phyloP scores from a whole-genome alignment of 2,329 filamentous ascomycete species.

The Mariannaea elegans region DNA sequence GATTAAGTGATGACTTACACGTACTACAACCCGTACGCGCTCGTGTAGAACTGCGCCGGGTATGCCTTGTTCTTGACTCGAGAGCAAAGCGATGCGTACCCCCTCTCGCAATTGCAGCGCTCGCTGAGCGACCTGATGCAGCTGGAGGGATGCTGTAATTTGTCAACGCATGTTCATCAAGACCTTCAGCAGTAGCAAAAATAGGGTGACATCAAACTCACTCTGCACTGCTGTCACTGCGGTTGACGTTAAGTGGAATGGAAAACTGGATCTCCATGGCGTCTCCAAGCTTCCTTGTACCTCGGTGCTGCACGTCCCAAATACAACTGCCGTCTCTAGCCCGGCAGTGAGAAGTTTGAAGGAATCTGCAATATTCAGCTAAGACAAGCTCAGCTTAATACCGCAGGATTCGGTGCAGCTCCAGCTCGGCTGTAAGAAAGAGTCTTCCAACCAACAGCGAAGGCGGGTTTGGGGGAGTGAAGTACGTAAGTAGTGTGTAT shows the following conservation, averaged over 20 bases:
- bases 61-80: slow-evolving; percentile 48
- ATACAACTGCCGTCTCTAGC: slow-evolving; percentile 13
- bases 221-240: slow-evolving; percentile 32
- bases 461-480: neutral
- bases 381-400: neutral
- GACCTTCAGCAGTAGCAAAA: neutral
- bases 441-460: neutral
- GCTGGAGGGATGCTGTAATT: slow-evolving; percentile 28
- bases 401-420: neutral
- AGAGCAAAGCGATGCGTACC: slow-evolving; percentile 50
- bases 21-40: slow-evolving; percentile 50
- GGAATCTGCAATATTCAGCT: neutral
- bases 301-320: slow-evolving; percentile 16
- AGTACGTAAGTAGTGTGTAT: neutral
- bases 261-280: slow-evolving; percentile 52
- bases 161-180: neutral
- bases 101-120: slow-evolving; percentile 31
- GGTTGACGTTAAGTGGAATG: slow-evolving; percentile 39
- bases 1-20: slow-evolving; percentile 41
- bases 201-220: slow-evolving; percentile 32
- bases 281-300: slow-evolving; percentile 2
- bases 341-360: slow-evolving; percentile 4
- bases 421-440: neutral
- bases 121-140: slow-evolving; percentile 27
- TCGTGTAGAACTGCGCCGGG: slow-evolving; percentile 49